Evolutionary conservation across 257 asterid species (phyloP).

Genomic region (Scutellaria galericulata): DNA sequence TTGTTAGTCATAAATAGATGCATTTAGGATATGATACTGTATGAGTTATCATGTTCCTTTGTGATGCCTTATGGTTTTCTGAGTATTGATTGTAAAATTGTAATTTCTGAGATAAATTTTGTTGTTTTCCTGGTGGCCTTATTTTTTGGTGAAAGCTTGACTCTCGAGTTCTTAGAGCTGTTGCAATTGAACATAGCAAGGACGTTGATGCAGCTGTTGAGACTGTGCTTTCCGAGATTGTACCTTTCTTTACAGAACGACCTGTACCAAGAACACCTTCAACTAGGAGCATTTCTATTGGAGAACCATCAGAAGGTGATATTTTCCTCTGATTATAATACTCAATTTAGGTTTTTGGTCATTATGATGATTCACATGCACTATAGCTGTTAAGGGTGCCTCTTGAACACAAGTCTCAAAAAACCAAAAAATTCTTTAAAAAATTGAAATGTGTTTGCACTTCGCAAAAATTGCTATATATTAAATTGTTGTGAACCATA

Average conservation of each 20-base stretch:
- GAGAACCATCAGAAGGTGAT: slow-evolving; percentile 54
- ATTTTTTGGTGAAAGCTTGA: slow-evolving; percentile 59
- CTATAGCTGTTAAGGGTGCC: too few species aligned
- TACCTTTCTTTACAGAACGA: slow-evolving; percentile 62
- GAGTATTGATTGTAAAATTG: not conserved
- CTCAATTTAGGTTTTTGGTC: slow-evolving; percentile 11
- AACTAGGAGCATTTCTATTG: slow-evolving; percentile 27
- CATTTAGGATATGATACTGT: not conserved
- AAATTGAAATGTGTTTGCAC: too few species aligned
- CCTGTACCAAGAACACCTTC: slow-evolving; percentile 39
- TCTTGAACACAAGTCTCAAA: too few species aligned
- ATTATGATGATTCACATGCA: not conserved
- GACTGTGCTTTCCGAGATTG: slow-evolving; percentile 65
- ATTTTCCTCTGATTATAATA: slow-evolving; percentile 16
- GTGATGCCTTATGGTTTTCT: not conserved
- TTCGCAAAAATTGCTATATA: too few species aligned
- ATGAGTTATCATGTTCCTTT: not conserved
- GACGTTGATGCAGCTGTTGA: slow-evolving; percentile 74
- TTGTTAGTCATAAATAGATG: not conserved
- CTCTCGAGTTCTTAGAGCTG: slow-evolving; percentile 74
- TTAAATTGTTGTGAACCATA: too few species aligned
- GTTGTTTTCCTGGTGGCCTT: not conserved
- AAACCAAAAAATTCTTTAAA: too few species aligned
- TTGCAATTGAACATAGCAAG: slow-evolving; percentile 75
- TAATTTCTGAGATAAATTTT: slow-evolving; percentile 4